phyloP scores from a whole-genome alignment of 2,329 filamentous ascomycete species.

The Neoscytalidium dimidiatum region DNA sequence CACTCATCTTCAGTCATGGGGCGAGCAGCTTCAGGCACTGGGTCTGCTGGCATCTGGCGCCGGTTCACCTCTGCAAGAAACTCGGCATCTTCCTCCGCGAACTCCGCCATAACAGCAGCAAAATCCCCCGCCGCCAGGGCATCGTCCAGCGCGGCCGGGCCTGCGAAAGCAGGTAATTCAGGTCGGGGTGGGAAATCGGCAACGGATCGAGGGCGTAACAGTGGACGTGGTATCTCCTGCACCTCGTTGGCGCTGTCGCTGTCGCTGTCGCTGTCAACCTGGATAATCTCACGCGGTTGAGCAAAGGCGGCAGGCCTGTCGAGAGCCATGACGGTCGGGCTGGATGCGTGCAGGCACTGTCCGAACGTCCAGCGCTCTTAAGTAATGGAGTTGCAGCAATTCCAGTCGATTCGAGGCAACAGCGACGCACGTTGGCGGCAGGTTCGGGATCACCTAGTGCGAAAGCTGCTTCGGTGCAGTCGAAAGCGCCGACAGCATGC shows the following conservation, averaged over 20 bases:
- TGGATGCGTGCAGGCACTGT: background rate
- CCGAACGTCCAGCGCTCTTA: background rate
- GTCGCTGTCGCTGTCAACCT: constrained; percentile 2
- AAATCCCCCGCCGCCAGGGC: no score
- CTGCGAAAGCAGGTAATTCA: background rate
- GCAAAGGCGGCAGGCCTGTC: background rate
- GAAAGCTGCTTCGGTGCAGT: background rate
- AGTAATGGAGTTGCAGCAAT: background rate
- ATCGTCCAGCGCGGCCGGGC: background rate
- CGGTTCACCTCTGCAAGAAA: background rate
- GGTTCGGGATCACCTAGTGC: background rate
- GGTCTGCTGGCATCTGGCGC: no score
- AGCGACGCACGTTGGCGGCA: background rate
- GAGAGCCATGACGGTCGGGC: background rate
- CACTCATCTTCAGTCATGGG: constrained; percentile 27
- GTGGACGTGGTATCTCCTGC: background rate
- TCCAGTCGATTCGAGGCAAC: background rate
- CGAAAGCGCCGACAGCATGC: background rate
- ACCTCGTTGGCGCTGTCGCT: constrained; percentile 7
- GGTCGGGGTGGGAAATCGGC: background rate
- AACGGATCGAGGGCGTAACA: background rate
- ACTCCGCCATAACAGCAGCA: background rate
- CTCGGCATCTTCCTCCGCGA: background rate
- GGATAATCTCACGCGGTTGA: constrained; percentile 11
- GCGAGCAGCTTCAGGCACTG: background rate